These are phyloP conservation scores for Pseudogymnoascus sp. DNA, from an alignment of 2,329 filamentous ascomycete genomes.

Conservation along the genomic window DNA sequence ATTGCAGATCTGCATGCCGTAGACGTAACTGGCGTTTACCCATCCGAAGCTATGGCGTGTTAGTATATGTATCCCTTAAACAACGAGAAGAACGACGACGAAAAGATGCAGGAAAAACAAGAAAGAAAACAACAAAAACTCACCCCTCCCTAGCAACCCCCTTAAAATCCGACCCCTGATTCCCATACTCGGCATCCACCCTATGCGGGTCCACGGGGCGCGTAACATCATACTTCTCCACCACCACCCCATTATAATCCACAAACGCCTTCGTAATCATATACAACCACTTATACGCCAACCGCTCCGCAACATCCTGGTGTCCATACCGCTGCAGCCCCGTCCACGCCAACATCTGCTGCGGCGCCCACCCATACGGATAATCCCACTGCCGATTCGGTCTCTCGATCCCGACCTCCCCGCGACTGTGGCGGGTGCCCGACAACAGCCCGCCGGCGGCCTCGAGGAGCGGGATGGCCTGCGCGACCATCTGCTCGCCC, in stretches of 20 bases:
- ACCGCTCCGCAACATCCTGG: constrained; percentile 75
- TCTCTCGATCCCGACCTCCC: constrained; percentile 67
- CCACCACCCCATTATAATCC: constrained; percentile 95
- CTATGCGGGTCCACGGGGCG: constrained; percentile 81
- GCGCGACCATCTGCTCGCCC: constrained; percentile 73
- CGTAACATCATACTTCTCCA: constrained; percentile 98
- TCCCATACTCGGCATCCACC: constrained; percentile 95
- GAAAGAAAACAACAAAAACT: constrained; percentile 37
- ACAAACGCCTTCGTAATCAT: constrained; percentile 99
- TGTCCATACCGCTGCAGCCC: constrained; percentile 88
- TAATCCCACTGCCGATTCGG: constrained; percentile 98
- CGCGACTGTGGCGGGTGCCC: constrained; percentile 83
- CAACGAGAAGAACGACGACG: too few species aligned
- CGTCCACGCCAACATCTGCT: constrained; percentile 97
- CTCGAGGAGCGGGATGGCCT: constrained; percentile 81
- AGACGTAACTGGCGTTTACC: constrained; percentile 98
- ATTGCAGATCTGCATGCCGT: constrained; percentile 80
- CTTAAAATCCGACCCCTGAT: constrained; percentile 92
- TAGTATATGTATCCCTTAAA: constrained; percentile 13
- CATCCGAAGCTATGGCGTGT: constrained; percentile 74
- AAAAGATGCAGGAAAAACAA: background rate
- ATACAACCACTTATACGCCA: constrained; percentile 94
- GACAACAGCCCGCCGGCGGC: constrained; percentile 80
- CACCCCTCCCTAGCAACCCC: constrained; percentile 93
- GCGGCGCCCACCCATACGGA: constrained; percentile 95